Evolutionary conservation across 805 yeast genomes (phyloP), one percentile per base, ranked within the genome.

Genomic region (Yamadazyma takamatsuzukensis): DNA sequence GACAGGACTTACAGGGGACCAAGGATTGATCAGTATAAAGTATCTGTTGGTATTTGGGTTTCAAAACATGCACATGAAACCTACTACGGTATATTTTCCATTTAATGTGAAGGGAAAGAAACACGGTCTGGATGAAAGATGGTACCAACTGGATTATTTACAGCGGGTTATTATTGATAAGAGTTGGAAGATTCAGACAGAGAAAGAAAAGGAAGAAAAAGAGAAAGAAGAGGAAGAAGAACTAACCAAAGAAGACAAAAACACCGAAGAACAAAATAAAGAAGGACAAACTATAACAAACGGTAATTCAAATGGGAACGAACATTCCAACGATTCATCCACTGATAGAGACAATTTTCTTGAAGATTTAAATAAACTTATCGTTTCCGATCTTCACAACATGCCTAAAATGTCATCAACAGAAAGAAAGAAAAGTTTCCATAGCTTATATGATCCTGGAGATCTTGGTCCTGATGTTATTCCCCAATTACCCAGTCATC

Each of bases 1-100:
- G 70, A 60, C 70, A 0, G 68, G 69, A 0, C 46, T 57, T 2
- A 50, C 52, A 4, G 52, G 68, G 21, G 70, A 65, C 25, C 67
- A 56, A 29, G 71, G 70, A 2, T 49, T 52, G 35, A 44, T 62
- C 2, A 59, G 68, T 32, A 56, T 66, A 6, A 49, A 49, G 21
- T 65, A 66, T 45, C 53, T 57, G 40, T 40, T 65, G 29, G 51
- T 63, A 7, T 53, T 65, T 13, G 68, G 68, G 3, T 41, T 61
- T 12, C 43, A 34, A 32, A 42, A 36, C 18, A 21, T 42, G 16
- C 35, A 34, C 18, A 49, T 40, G 19, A 39, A 27, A 3, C 47
- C 52, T 4, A 18, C 37, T 3, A 45, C 61, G 2, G 43, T 62
- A 2, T 65, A 65, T 39, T 64, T 62, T 36, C 72, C 72, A 1